Conservation (phyloP, 192 early-diverging fungal genomes). For the Helicostylum pulchrum region DNA sequence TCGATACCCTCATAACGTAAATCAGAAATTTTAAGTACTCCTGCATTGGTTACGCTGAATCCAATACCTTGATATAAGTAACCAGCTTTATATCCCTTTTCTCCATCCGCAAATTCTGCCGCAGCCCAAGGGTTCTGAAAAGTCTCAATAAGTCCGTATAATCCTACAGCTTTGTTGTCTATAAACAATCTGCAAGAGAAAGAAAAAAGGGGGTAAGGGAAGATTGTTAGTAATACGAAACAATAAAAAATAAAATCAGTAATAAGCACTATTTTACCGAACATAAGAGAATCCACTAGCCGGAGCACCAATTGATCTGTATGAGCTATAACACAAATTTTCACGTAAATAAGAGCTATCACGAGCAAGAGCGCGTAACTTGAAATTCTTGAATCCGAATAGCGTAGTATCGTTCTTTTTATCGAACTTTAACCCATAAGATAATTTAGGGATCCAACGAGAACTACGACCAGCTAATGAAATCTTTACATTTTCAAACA, state of each 20-base stretch:
- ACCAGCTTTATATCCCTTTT: background rate
- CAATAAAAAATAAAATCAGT: too few species aligned
- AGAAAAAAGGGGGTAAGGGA: background rate
- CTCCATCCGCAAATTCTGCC: slow-evolving; percentile 2
- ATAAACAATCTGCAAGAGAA: slow-evolving; percentile 8
- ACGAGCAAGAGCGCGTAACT: slow-evolving; percentile 12
- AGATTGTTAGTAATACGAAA: too few species aligned
- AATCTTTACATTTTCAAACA: background rate
- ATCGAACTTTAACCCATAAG: slow-evolving; percentile 8
- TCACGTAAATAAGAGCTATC: slow-evolving; percentile 15
- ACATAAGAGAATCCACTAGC: slow-evolving; percentile 5
- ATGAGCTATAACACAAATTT: background rate
- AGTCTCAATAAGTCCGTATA: slow-evolving; percentile 7
- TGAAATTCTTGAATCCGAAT: slow-evolving; percentile 5
- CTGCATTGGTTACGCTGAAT: too few species aligned
- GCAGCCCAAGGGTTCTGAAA: slow-evolving; percentile 7
- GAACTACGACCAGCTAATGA: slow-evolving; percentile 14
- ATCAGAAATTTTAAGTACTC: slow-evolving; percentile 1
- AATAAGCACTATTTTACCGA: slow-evolving; percentile 3
- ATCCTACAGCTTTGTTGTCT: slow-evolving; percentile 6
- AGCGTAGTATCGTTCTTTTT: background rate
- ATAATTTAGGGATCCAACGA: slow-evolving; percentile 16
- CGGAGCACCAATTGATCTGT: background rate
- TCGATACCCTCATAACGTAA: background rate
- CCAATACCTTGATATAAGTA: slow-evolving; percentile 8